phyloP scores from a whole-genome alignment of 202 grass and related monocot genomes.

The Bolboschoenoplectus hybrid region DNA sequence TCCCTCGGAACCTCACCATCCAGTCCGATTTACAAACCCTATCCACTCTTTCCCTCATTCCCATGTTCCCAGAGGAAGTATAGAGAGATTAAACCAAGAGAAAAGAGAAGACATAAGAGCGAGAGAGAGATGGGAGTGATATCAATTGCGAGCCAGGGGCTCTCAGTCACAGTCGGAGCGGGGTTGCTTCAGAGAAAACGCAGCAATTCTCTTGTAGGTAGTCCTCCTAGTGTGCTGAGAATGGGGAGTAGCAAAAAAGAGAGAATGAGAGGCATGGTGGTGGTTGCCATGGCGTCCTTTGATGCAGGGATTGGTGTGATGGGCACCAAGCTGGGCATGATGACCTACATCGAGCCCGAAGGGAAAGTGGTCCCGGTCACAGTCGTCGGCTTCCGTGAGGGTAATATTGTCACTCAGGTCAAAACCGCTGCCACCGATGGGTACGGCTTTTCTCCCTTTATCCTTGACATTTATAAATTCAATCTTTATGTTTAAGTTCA shows the following conservation, averaged over 20 bases:
- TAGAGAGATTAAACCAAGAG: not conserved
- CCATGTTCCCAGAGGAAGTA: not conserved
- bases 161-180: not conserved
- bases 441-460: slow-evolving; percentile 34
- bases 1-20: not conserved
- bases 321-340: slow-evolving; percentile 98
- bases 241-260: not conserved
- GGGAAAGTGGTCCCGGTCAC: slow-evolving; percentile 79
- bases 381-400: slow-evolving; percentile 77
- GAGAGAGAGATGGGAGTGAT: slow-evolving; percentile 8
- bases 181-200: slow-evolving; percentile 3
- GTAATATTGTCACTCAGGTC: slow-evolving; percentile 92
- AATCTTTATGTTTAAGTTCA: not conserved
- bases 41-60: not conserved
- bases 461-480: not conserved
- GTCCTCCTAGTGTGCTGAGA: not conserved
- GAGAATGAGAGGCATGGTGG: slow-evolving; percentile 24
- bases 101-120: no score
- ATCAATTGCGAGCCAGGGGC: slow-evolving; percentile 19
- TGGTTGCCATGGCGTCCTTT: slow-evolving; percentile 53
- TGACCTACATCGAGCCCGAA: slow-evolving; percentile 86
- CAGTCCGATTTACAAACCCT: not conserved
- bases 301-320: slow-evolving; percentile 86
- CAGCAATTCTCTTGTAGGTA: not conserved
- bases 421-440: slow-evolving; percentile 84